Percentiles rank a stretch among this genome's conserved stretches.
Conservation (phyloP, 1,284 basidiomycete species). For the Bjerkandera adusta region DNA sequence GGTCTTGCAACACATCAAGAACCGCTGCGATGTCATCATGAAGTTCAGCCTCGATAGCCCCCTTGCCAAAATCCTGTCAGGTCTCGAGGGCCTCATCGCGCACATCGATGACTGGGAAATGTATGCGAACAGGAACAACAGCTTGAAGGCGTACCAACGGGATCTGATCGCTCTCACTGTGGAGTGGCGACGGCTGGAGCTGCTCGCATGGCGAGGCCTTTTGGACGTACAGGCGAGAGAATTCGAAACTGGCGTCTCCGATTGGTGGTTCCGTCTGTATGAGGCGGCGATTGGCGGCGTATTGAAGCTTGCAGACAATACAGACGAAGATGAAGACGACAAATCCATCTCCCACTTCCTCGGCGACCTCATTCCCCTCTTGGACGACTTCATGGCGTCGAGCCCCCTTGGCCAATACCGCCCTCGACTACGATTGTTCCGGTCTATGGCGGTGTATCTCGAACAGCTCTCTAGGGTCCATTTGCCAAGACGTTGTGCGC, state of each 20-base stretch:
- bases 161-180: slow-evolving; percentile 77
- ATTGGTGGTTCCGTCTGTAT: slow-evolving; percentile 95
- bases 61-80: slow-evolving; percentile 81
- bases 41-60: slow-evolving; percentile 68
- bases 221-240: slow-evolving; percentile 68
- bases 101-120: slow-evolving; percentile 98
- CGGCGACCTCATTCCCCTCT: slow-evolving; percentile 68
- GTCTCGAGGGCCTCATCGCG: slow-evolving; percentile 83
- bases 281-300: slow-evolving; percentile 75
- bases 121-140: slow-evolving; percentile 87
- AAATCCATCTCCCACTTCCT: slow-evolving; percentile 54
- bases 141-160: slow-evolving; percentile 68
- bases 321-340: slow-evolving; percentile 22
- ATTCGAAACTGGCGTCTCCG: slow-evolving; percentile 64
- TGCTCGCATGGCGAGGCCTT: slow-evolving; percentile 85
- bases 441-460: slow-evolving; percentile 63
- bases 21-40: slow-evolving; percentile 74
- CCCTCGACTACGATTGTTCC: slow-evolving; percentile 68
- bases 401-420: slow-evolving; percentile 85
- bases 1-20: slow-evolving; percentile 84
- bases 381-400: slow-evolving; percentile 81
- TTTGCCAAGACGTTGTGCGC: too few species aligned
- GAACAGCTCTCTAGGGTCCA: too few species aligned
- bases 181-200: slow-evolving; percentile 88
- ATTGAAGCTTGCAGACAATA: slow-evolving; percentile 43